phyloP scores from a whole-genome alignment of 2,329 filamentous ascomycete species.

The Claviceps monticola region DNA sequence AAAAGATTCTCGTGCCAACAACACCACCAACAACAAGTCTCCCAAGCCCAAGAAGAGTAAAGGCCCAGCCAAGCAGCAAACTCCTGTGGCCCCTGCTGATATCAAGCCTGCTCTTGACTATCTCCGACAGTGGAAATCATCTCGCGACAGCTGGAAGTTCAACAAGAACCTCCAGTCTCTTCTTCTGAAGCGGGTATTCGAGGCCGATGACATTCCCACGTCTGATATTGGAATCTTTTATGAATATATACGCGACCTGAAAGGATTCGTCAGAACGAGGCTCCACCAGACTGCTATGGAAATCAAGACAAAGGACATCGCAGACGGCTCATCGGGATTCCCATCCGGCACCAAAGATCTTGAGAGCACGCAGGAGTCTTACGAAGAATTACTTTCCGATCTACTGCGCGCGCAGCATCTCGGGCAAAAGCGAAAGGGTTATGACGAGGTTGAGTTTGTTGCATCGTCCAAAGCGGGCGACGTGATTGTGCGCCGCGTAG shows the following conservation, averaged over 20 bases:
- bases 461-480: slow-evolving; percentile 33
- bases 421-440: slow-evolving; percentile 32
- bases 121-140: slow-evolving; percentile 58
- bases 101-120: slow-evolving; percentile 60
- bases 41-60: slow-evolving; percentile 22
- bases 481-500: slow-evolving; percentile 38
- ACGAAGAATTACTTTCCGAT: slow-evolving; percentile 39
- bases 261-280: slow-evolving; percentile 58
- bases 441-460: slow-evolving; percentile 39
- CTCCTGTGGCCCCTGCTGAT: slow-evolving; percentile 25
- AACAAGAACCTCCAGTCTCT: slow-evolving; percentile 86
- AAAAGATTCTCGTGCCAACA: slow-evolving; percentile 4
- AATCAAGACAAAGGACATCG: slow-evolving; percentile 42
- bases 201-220: slow-evolving; percentile 55
- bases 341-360: slow-evolving; percentile 33
- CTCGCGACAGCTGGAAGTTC: slow-evolving; percentile 74
- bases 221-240: slow-evolving; percentile 56
- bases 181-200: slow-evolving; percentile 71
- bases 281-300: slow-evolving; percentile 53
- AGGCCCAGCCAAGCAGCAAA: slow-evolving; percentile 25
- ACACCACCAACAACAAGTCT: slow-evolving; percentile 14
- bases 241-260: slow-evolving; percentile 65
- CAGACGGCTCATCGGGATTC: slow-evolving; percentile 33
- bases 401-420: slow-evolving; percentile 26
- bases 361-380: slow-evolving; percentile 35